A percentile compares a stretch with the other conserved stretches of the same genome.
These are phyloP conservation scores for Lactarius psammicola DNA, from an alignment of 768 basidiomycete genomes.

Conservation along the genomic window DNA sequence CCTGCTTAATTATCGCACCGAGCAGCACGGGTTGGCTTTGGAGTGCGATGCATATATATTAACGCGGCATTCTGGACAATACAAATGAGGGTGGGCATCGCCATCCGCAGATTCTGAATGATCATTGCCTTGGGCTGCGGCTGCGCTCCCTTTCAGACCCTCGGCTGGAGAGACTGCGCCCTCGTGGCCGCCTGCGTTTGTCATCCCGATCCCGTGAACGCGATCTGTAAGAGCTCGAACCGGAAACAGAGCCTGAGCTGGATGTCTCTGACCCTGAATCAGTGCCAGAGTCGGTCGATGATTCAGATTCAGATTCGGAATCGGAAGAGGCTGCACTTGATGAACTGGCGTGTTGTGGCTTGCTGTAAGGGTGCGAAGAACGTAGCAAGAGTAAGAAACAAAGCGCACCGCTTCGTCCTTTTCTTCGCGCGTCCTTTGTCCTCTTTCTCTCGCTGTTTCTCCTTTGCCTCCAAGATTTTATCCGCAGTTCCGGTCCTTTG, in stretches of 20 bases:
- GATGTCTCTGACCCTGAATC: slow-evolving; percentile 51
- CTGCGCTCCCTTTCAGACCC: slow-evolving; percentile 9
- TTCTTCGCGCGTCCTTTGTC: slow-evolving; percentile 34
- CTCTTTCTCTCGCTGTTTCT: slow-evolving; percentile 63
- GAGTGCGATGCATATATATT: background rate
- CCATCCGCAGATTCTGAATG: background rate
- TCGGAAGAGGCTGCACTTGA: slow-evolving; percentile 11
- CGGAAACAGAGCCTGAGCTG: slow-evolving; percentile 40
- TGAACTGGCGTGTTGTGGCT: slow-evolving; percentile 20
- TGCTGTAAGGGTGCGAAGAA: slow-evolving; percentile 26
- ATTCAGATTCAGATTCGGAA: slow-evolving; percentile 30
- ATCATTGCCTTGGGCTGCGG: slow-evolving; percentile 16
- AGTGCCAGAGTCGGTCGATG: slow-evolving; percentile 39
- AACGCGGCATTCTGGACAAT: background rate
- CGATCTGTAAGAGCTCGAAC: slow-evolving; percentile 42
- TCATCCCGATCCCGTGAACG: slow-evolving; percentile 42
- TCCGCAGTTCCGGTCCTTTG: slow-evolving; percentile 76
- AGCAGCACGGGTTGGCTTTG: background rate
- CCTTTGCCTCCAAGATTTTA: slow-evolving; percentile 77
- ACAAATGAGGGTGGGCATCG: slow-evolving; percentile 1
- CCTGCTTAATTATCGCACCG: too few relatives aligned
- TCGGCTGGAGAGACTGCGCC: slow-evolving; percentile 25
- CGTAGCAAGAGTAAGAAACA: slow-evolving; percentile 1
- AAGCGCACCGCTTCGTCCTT: slow-evolving; percentile 36
- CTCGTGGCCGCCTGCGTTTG: slow-evolving; percentile 39